These are phyloP conservation scores for Puya raimondii DNA, from an alignment of 176 grass and related monocot species.

Conservation along the genomic window DNA sequence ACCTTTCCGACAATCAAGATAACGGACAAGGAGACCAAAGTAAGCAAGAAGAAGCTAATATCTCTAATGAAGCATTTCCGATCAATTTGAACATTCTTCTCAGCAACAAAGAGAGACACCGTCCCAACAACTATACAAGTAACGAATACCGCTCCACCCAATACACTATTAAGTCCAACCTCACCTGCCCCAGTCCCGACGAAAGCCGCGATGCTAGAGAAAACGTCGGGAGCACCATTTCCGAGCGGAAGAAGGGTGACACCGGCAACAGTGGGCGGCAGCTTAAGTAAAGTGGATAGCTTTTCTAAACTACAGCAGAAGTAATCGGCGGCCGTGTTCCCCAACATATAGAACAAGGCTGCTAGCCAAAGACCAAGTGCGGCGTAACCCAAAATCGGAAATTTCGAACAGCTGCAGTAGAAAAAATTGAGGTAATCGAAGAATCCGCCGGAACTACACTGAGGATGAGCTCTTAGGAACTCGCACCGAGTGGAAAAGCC, in stretches of 20 bases:
- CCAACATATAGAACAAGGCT: conserved; percentile 84
- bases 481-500: conserved; percentile 68
- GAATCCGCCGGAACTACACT: conserved; percentile 69
- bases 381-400: conserved; percentile 52
- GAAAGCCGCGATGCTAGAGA: conserved; percentile 86
- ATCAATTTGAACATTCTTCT: conserved; percentile 96
- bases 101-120: conserved; percentile 58
- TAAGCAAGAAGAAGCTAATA: conserved; percentile 78
- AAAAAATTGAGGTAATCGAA: conserved; percentile 77
- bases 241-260: conserved; percentile 87
- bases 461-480: conserved; percentile 61
- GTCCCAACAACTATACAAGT: conserved; percentile 85
- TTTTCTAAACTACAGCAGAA: conserved; percentile 98
- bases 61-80: conserved; percentile 81
- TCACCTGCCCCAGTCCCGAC: conserved; percentile 69
- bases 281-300: conserved; percentile 62
- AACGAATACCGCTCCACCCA: conserved; percentile 93
- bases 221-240: conserved; percentile 94
- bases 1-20: conserved; percentile 80
- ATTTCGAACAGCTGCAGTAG: conserved; percentile 66
- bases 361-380: conserved; percentile 58
- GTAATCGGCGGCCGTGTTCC: conserved; percentile 90
- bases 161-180: conserved; percentile 84
- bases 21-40: conserved; percentile 41
- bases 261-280: conserved; percentile 79